Base-by-base conservation (phyloP, 2,329 filamentous ascomycete genomes). In the Neonectria hederae region DNA sequence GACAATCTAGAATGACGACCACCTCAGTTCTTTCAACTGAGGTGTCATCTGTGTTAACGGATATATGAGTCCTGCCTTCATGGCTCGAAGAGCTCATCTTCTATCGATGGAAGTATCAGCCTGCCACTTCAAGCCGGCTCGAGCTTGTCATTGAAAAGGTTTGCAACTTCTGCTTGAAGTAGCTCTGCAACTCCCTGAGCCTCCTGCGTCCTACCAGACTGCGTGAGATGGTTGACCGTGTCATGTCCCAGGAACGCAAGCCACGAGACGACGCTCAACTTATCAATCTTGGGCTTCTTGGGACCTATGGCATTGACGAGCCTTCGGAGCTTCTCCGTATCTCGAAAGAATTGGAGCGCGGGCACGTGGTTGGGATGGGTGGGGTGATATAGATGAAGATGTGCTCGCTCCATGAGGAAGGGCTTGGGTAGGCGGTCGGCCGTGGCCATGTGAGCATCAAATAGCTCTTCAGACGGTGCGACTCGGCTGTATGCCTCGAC, bases 351-450 rank as follows among this genome's bases (percentile, higher is more conserved):
- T 2, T 79, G 71, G 11, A 88, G 69, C 0, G 87, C 87, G 1
- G 80, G 79, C 2, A 77, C 74, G 22, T 83, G 79, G 26, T 81
- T 80, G 0, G 87, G 86, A 2, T 78, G 77, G 0, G 82, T 83
- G 0, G 87, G 87, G 69, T 89, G 86, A 61, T 85, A 79, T 2
- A 89, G 78, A 28, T 83, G 79, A 4, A 89, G 77, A 67, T 89
- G 87, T 0, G 86, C 86, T 32, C 80, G 78, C 54, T 86, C 83
- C 8, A 87, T 72, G 8, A 73, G 72, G 40, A 83, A 74, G 1
- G 78, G 74, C 24, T 71, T 70, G 5, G 75, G 68, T 17, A 83
- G 75, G 17, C 77, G 78, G 53, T 80, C 75, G 22, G 83, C 83
- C 5, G 86, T 79, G 43, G 80, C 78, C 40, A 84, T 78, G 64